Evolutionary conservation across 495 filamentous ascomycete species (phyloP).

Genomic region (Aspergillus carlsbadensis): DNA sequence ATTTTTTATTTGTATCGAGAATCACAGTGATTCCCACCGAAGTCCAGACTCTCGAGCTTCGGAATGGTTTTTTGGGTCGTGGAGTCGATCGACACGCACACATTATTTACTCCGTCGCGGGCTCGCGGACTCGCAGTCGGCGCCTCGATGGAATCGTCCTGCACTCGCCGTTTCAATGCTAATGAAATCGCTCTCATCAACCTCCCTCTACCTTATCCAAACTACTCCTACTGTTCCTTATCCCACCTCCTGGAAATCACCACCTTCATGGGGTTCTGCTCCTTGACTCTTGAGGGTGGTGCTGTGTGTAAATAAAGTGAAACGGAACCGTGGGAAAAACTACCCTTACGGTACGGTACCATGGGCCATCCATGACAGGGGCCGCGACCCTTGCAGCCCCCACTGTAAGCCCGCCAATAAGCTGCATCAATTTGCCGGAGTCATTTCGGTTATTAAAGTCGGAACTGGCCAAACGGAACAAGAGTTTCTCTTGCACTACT

Average conservation of each 20-base stretch:
- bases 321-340: constrained; percentile 18
- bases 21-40: background rate
- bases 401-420: constrained; percentile 2
- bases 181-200: background rate
- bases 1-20: constrained; percentile 3
- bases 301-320: constrained; percentile 18
- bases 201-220: too few species aligned
- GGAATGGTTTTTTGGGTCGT: constrained; percentile 3
- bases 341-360: constrained; percentile 18
- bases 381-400: constrained; percentile 23
- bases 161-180: background rate
- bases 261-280: too few species aligned
- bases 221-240: too few species aligned
- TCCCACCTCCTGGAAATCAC: too few species aligned
- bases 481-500: too few species aligned
- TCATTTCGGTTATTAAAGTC: constrained; percentile 12
- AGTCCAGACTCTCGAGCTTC: constrained; percentile 7
- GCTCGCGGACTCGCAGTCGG: too few species aligned
- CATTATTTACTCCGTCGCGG: background rate
- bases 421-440: background rate
- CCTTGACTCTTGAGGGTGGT: too few species aligned
- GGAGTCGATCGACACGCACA: constrained; percentile 9
- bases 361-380: background rate
- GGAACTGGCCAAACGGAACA: background rate
- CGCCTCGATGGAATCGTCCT: background rate